Conservation (phyloP, 1,284 basidiomycete genomes). For the Melampsora americana region DNA sequence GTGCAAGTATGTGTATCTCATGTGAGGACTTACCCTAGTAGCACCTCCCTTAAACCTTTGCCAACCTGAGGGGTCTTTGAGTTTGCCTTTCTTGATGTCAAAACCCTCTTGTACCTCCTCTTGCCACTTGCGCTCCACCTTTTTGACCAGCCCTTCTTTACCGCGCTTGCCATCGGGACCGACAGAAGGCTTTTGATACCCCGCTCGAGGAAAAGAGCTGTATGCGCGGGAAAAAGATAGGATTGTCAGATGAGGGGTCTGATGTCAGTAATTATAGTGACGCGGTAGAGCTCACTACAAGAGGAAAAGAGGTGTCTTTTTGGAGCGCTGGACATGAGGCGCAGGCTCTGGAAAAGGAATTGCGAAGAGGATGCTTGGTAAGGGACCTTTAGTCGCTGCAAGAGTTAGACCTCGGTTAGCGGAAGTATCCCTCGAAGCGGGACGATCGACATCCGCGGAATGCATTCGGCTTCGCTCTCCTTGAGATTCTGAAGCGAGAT, state of each 20-base stretch:
- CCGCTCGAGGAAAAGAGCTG: slow-evolving; percentile 37
- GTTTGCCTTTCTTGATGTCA: slow-evolving; percentile 34
- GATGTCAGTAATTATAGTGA: not conserved
- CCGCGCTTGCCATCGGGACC: slow-evolving; percentile 25
- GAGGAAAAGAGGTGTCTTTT: slow-evolving; percentile 35
- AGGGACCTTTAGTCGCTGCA: not conserved
- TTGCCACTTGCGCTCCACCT: slow-evolving; percentile 41
- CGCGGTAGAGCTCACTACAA: slow-evolving; percentile 27
- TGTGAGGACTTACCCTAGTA: slow-evolving; percentile 10
- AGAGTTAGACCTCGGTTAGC: too few relatives aligned
- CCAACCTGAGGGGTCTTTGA: slow-evolving; percentile 15
- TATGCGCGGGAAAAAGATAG: not conserved
- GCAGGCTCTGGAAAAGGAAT: slow-evolving; percentile 34
- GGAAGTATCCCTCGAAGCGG: too few relatives aligned
- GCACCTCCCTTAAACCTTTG: slow-evolving; percentile 26
- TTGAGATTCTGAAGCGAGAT: too few relatives aligned
- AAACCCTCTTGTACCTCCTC: slow-evolving; percentile 39
- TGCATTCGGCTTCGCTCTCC: too few relatives aligned
- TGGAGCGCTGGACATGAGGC: slow-evolving; percentile 4
- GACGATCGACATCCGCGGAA: too few relatives aligned
- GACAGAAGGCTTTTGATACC: slow-evolving; percentile 23
- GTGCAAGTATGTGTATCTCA: not conserved
- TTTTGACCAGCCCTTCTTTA: slow-evolving; percentile 34
- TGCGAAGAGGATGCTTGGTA: slow-evolving; percentile 36
- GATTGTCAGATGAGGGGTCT: not conserved